Evolutionary conservation across 805 yeast species (phyloP), one percentile per base, ranked within the genome.

Genomic region (Saturnispora mendoncae): DNA sequence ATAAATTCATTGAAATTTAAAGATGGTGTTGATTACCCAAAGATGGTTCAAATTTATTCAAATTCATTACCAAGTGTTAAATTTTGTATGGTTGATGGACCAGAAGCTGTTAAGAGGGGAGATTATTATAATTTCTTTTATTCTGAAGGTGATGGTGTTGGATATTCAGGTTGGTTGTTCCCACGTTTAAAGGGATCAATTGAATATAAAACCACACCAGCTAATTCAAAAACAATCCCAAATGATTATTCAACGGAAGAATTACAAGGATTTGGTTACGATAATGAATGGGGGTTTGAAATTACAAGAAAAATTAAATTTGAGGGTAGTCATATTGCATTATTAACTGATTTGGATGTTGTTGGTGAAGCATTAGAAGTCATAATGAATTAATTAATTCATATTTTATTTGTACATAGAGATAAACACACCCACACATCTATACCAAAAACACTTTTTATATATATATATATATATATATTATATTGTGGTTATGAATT

Each of bases 121-220:
- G 72, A 76, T 48, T 87, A 83, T 62, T 76, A 72, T 47, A 80
- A 84, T 51, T 81, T 85, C 51, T 76, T 72, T 51, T 87, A 84
- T 53, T 95, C 94, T 0, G 84, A 85, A 4, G 97, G 97, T 13
- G 97, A 88, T 58, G 97, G 97, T 33, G 96, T 88, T 15, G 85
- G 85, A 1, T 84, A 84, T 59, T 84, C 81, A 49, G 74, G 74
- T 47, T 81, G 87, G 82, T 61, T 84, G 37, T 74, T 87, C 74
- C 97, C 96, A 0, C 84, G 81, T 49, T 42, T 39, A 18, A 26
- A 36, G 7, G 36, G 38, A 3, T 27, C 35, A 6, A 26, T 23
- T 3, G 21, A 33, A 20, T 14, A 6, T 8, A n/a, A 27, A 12
- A 25, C 33, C 2, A 28, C 14, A n/a, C 29, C 37, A 4, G 4